Evolutionary conservation across 2,329 filamentous ascomycete genomes (phyloP), one percentile per base, ranked within the genome.

Genomic region (Tolypocladium nubicola): DNA sequence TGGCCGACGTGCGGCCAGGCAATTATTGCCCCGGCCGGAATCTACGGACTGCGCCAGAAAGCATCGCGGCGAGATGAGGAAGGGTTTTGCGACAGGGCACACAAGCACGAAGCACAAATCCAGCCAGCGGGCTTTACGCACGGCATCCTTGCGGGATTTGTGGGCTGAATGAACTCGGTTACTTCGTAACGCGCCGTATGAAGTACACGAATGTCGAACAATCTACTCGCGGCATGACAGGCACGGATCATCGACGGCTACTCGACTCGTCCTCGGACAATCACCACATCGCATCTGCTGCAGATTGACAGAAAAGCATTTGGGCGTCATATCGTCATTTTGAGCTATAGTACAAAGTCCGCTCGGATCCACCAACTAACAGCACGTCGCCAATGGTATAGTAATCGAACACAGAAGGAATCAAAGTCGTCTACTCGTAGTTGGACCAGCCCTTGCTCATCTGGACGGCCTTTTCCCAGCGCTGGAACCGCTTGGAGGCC

Each of bases 401-500:
- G 40, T 54, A 43, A 43, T 41, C 21, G 9, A 39, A 23, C 14
- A 52, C 16, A 37, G 13, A 19, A 19, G 10, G 47, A 50, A 33
- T 26, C 38, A 55, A 49, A 26, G 16, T 38, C 23, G 6, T 33
- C 61, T 63, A 30, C 26, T 30, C 26, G 26, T 30, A 73, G 59
- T 65, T 69, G 21, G 81, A 68, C 88, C 89, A 92, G 39, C 89
- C 89, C 66, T 79, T 83, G 65, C 84, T 87, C 87, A 91, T 92
- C 68, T 88, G 76, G 41, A 93, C 89, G 1, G 89, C 89, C 71
- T 87, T 85, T 64, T 84, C 80, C 89, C 89, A 92, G 63, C 82
- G 81, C 63, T 77, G 79, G 67, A 89, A 90, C 75, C 87, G 83
- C 67, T 77, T 79, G 38, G 70, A 70, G 59, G 85, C 83, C 63